A percentile compares a stretch with the other conserved stretches of the same genome.
Conservation (phyloP, 2,329 filamentous ascomycete genomes). For the Epichloe sibirici region DNA sequence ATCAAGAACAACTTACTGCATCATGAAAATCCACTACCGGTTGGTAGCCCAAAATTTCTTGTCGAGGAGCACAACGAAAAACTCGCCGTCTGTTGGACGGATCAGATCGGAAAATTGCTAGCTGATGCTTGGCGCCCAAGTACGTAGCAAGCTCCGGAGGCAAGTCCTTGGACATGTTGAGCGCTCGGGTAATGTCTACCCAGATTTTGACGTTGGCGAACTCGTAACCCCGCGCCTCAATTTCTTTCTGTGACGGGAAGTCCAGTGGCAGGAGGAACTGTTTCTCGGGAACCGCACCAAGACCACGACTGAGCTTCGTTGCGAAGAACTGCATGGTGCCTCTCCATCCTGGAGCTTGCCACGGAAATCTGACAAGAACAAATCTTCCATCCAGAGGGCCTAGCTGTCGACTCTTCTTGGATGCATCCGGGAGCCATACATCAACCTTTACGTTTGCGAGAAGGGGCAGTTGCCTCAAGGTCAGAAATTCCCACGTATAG, state of each 20-base stretch:
- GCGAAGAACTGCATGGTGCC: conserved; percentile 32
- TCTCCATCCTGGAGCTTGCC: conserved; percentile 35
- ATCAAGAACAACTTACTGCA: conserved; percentile 37
- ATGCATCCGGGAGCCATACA: conserved; percentile 56
- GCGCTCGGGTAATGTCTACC: conserved; percentile 41
- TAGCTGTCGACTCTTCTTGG: conserved; percentile 37
- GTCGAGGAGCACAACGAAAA: conserved; percentile 44
- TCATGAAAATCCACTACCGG: conserved; percentile 58
- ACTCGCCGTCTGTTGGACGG: conserved; percentile 44
- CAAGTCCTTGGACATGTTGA: conserved; percentile 46
- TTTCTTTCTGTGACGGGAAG: conserved; percentile 44
- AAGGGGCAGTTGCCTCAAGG: conserved; percentile 54
- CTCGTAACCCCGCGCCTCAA: conserved; percentile 45
- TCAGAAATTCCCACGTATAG: conserved; percentile 56
- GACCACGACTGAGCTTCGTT: conserved; percentile 39
- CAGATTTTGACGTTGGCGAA: conserved; percentile 53
- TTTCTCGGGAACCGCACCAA: conserved; percentile 41
- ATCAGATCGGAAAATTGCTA: conserved; percentile 59
- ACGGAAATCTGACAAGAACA: conserved; percentile 56
- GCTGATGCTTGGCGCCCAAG: conserved; percentile 51
- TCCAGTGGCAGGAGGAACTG: conserved; percentile 56
- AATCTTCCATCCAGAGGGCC: conserved; percentile 44
- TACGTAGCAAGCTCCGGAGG: conserved; percentile 51
- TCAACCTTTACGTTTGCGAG: conserved; percentile 59
- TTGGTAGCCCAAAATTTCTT: conserved; percentile 48